Base-by-base conservation (phyloP, 1,284 basidiomycete genomes). In the Austroboletus olivaceoglutinosus region DNA sequence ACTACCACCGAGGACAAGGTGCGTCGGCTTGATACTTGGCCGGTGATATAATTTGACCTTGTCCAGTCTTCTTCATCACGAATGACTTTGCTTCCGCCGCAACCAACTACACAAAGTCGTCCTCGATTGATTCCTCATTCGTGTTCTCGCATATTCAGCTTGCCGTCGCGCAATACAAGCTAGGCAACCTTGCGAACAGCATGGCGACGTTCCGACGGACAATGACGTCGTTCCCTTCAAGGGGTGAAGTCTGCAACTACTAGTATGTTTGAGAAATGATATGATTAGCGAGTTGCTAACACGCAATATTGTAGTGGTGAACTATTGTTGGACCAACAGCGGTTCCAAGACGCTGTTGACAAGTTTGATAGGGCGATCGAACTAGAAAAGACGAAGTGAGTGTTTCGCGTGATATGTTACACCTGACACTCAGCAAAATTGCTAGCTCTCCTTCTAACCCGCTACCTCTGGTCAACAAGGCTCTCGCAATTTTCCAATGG, bases 1-100 rank as follows among this genome's bases (percentile, higher is more conserved):
- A 94, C 77, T 99, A 99, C 74, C 97, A 99, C 73, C 92, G 96
- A 59, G 97, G 96, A 33, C 97, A 99, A 77, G 89, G 90, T 88
- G 46, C 49, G 76, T 65, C 13, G 21, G 5, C 34, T 29, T 25
- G 9, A 15, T 34, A 4, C 25, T 44, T 47, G 31, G 22, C 2
- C 16, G 8, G 23, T 23, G 6, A 29, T n/a, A 8, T 45, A 22
- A 34, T 18, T 39, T 52, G 33, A 65, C 23, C 9, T 23, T 29
- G 11, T 50, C 6, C 55, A 91, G 97, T 99, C 39, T 81, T 93
- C 70, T 99, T 98, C 73, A 98, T 99, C 70, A 91, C 95, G 76
- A 89, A 89, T 71, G 87, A 98, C 59, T 98, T 89, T 69, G 76
- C 77, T 16, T 78, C 88, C 44, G 96, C 96, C 0, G 89, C 94